Base-by-base conservation (phyloP, 2,329 filamentous ascomycete genomes). In the Penicillium sp. region DNA sequence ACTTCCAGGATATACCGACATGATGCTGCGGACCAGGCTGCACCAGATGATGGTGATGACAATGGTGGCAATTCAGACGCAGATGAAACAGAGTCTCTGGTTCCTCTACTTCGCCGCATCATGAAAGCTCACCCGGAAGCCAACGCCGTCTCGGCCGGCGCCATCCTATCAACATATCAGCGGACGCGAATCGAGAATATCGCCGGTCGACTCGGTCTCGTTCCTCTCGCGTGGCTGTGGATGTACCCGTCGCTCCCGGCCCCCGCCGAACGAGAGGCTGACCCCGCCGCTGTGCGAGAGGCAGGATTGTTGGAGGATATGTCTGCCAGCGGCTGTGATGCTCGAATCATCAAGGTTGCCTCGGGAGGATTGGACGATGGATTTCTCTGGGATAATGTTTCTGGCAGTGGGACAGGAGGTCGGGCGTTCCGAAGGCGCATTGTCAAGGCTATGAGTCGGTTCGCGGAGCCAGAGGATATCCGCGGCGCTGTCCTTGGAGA, bases 151-250 rank as follows among this genome's bases (percentile, higher is more conserved):
- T 92, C 88, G 63, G 91, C 92, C 0, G 94, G 94, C 50, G 94
- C 94, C 18, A 96, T 99, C 57, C 77, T 97, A 33, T 96, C 91
- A 9, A 96, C 92, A 3, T 99, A 99, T 75, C 94, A 99, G 76
- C 88, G 94, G 52, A 97, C 93, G 1, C 83, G 94, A n/a, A 89
- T 99, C 46, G 94, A 99, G 76, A 93, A 90, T 54, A 87, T 97
- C 10, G 92, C 92, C 10, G 70, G 87, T n/a, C 83, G 94, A 14
- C 80, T 97, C n/a, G 89, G 89, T 2, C 82, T 99, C 11, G 83
- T 83, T 1, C 91, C 94, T 13, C 79, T 99, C 24, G 89, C 92
- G 6, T 97, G 88, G 75, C 79, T 99, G 45, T 99, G 94, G 94
- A 90, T 96, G 77, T 97, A 90, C 75, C 90, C 92, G 1, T 75